Evolutionary conservation across 1,284 basidiomycete genomes (phyloP).

Genomic region (Fomitiporia mediterranea): DNA sequence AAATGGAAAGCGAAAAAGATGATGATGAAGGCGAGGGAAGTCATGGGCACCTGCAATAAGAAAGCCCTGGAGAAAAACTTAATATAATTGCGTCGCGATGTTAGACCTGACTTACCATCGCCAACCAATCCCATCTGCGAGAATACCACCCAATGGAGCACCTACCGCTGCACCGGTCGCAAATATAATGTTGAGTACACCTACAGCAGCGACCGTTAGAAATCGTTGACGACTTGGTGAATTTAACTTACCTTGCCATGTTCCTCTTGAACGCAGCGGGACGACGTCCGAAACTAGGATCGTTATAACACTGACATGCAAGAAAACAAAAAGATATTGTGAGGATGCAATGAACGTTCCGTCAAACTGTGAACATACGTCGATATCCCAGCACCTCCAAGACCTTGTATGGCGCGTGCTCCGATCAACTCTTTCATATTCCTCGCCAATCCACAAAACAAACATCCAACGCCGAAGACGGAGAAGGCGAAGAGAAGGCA

Average conservation of each 20-base stretch:
- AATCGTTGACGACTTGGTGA: not conserved
- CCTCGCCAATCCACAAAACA: conserved; percentile 49
- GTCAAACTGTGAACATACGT: conserved; percentile 42
- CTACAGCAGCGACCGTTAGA: conserved; percentile 25
- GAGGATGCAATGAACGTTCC: not conserved
- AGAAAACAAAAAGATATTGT: not conserved
- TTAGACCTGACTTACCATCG: conserved; percentile 40
- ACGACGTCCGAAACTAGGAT: conserved; percentile 62
- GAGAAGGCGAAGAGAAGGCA: conserved; percentile 53
- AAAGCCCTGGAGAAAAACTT: conserved; percentile 41
- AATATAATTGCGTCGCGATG: too few relatives aligned
- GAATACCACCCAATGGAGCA: conserved; percentile 53
- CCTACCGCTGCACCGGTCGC: conserved; percentile 50
- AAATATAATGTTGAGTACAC: conserved; percentile 53
- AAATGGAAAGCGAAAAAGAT: conserved; percentile 47
- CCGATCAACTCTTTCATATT: conserved; percentile 54
- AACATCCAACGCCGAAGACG: conserved; percentile 49
- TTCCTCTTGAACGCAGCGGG: conserved; percentile 53
- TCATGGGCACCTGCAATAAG: conserved; percentile 52
- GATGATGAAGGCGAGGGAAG: conserved; percentile 46
- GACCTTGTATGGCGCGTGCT: conserved; percentile 52
- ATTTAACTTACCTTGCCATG: conserved; percentile 50
- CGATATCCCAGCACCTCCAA: conserved; percentile 62
- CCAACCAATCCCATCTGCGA: conserved; percentile 61
- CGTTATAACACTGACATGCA: conserved; percentile 42